Evolutionary conservation across 1,284 basidiomycete species (phyloP), one percentile per base, ranked within the genome.

Genomic region (Leccinum solheimii): DNA sequence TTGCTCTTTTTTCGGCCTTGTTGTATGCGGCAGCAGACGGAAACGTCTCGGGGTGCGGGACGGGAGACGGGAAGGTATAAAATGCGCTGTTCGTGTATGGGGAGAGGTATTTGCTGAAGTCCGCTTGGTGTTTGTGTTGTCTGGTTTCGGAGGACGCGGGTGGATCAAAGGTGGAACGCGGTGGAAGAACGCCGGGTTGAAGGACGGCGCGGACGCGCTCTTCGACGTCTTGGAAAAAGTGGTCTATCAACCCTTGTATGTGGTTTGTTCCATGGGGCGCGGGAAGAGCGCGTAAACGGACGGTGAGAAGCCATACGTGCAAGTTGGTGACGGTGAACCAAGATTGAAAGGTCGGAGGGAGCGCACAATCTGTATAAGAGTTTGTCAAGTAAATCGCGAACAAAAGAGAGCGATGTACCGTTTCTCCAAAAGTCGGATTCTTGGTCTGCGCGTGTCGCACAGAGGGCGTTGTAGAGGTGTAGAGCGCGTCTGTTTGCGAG

Each of bases 291-390:
- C 97, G 91, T 27, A 98, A 83, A 21, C 97, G 91, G 53, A 93
- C 90, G 8, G 90, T 89, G 55, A 98, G 86, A 61, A 98, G 81
- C 87, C 96, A 95, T 59, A 98, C 81, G 76, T 99, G 96, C 45
- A 98, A 82, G 66, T 97, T 95, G 51, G 95, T 95, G 58, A 98
- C 81, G 30, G 94, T 94, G 79, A 98, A 98, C 93, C 96, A 99
- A 5, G 95, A 94, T 74, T 98, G 96, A 76, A 98, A 98, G 0
- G 97, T 98, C 7, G 91, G 89, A 3, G 97, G 96, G 13, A 99
- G 81, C 56, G 83, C 81, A 72, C 94, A 98, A 66, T 89, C 96
- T 76, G 23, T 6, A 1, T 4, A 45, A 27, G 27, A 27, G n/a
- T 27, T n/a, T 27, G 27, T 27, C 26, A 52, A n/a, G n/a, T 11